Evolutionary conservation across 768 basidiomycete genomes (phyloP), one percentile per base, ranked within the genome.

Genomic region (Pleurotus eryngii): DNA sequence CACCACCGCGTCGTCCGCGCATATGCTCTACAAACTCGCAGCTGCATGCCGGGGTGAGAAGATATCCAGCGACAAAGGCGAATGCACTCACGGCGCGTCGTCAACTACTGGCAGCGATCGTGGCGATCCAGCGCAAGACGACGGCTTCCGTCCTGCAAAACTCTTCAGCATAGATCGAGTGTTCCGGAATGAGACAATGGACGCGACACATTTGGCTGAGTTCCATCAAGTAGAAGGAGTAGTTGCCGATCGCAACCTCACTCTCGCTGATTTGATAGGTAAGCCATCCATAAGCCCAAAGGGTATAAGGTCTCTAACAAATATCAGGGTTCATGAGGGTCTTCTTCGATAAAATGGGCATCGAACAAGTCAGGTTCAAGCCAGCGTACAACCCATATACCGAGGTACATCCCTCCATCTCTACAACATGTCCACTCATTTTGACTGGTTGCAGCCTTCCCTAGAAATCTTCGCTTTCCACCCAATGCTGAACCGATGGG

Each of bases 141-240:
- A 90, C 49, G 92, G 91, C 0, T 97, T 97, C 80, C 79, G 86
- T 58, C 92, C 95, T 5, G 92, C 92, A 38, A 97, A 98, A 66
- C 68, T 97, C 61, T 99, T 98, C 83, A 94, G 91, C 63, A 98
- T 99, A 62, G 97, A 99, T 71, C 81, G 97, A 46, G 97, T 99
- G 18, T 99, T 98, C 87, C 81, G 97, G 69, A 99, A 99, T 65
- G 97, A 99, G 73, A 92, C 97, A 0, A 92, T 92, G 82, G 97
- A 99, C 71, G 95, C 95, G 46, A 99, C 97, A 15, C 97, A 99
- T 78, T 67, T 99, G 61, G 97, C 97, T 3, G 97, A 99, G 73
- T 99, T 99, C 80, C 96, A 98, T 70, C 97, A 99, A 73, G 97
- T 99, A n/a, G 97, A 99, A 71, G 97, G 97, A 50, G 97, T 99